These are phyloP conservation scores for Xanthoceras sorbifolium DNA, from an alignment of 345 rosid species.

Conservation along the genomic window DNA sequence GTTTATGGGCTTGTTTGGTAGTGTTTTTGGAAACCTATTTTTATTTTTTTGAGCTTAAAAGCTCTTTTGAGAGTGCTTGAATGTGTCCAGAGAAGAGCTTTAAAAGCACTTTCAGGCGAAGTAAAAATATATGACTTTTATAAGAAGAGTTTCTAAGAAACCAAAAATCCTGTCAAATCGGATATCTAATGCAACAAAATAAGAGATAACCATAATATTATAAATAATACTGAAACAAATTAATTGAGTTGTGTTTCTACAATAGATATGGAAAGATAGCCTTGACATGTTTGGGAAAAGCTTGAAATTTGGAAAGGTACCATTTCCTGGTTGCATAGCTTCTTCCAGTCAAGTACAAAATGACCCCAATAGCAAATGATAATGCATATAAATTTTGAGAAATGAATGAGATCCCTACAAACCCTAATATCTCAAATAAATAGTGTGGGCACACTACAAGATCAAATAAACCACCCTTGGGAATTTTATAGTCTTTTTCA, in stretches of 20 bases:
- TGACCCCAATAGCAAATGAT: constrained; percentile 36
- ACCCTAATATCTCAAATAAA: constrained; percentile 62
- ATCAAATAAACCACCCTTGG: constrained; percentile 62
- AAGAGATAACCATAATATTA: too few species aligned
- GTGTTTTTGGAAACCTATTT: too few species aligned
- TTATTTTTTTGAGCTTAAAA: too few species aligned
- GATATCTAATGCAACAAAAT: too few species aligned
- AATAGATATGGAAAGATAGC: constrained; percentile 61
- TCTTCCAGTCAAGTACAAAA: constrained; percentile 58
- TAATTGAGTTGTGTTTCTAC: constrained; percentile 19
- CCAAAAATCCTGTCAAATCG: too few species aligned
- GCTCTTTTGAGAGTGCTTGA: too few species aligned
- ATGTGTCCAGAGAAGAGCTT: too few species aligned
- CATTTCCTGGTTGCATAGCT: constrained; percentile 66
- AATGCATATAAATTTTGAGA: constrained; percentile 57
- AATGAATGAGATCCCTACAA: constrained; percentile 53
- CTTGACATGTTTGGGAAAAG: constrained; percentile 54
- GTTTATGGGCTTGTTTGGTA: too few species aligned
- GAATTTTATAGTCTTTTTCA: constrained; percentile 61
- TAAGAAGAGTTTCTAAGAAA: too few species aligned
- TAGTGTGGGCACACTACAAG: constrained; percentile 76
- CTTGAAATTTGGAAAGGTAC: constrained; percentile 70
- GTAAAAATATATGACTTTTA: too few species aligned
- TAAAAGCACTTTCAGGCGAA: too few species aligned
- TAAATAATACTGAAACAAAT: too few species aligned